phyloP scores from a whole-genome alignment of 768 basidiomycete genomes.

The Lentinula sp. region DNA sequence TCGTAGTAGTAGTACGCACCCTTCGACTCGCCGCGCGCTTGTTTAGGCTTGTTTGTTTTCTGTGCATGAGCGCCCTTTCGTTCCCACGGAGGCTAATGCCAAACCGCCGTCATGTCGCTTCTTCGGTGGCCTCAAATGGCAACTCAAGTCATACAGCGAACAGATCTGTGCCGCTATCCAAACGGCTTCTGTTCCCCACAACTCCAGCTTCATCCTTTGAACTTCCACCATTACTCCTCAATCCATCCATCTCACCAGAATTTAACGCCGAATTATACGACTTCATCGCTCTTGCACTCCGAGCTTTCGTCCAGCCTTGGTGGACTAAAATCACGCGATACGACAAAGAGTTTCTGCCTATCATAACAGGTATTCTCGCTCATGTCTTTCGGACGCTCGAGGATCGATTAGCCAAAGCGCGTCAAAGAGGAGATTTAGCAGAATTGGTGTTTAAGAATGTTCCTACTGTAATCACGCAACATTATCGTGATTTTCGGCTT shows the following conservation, averaged over 20 bases:
- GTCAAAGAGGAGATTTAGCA: constrained; percentile 37
- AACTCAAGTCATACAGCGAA: background rate
- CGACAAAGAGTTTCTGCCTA: constrained; percentile 77
- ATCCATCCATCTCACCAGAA: constrained; percentile 38
- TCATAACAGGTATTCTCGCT: constrained; percentile 54
- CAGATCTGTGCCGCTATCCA: background rate
- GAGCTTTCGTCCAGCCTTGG: constrained; percentile 80
- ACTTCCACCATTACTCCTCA: constrained; percentile 48
- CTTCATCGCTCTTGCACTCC: constrained; percentile 70
- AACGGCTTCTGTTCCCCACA: constrained; percentile 3
- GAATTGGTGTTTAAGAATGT: constrained; percentile 56
- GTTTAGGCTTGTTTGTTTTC: too few relatives aligned
- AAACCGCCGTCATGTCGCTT: background rate
- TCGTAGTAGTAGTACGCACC: too few relatives aligned
- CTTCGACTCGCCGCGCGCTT: too few relatives aligned
- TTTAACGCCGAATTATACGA: constrained; percentile 71
- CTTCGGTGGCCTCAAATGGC: background rate
- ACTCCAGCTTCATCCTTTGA: constrained; percentile 10
- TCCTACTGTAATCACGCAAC: constrained; percentile 65
- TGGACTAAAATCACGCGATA: constrained; percentile 80
- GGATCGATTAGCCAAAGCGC: constrained; percentile 37
- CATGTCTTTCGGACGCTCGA: constrained; percentile 58
- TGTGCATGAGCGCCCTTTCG: background rate
- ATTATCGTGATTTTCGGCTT: constrained; percentile 73
- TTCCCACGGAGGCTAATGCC: background rate